Percentiles rank a stretch among this genome's conserved stretches.
Evolutionary conservation across 768 basidiomycete species (phyloP).

Genomic region (Mycena capillaripes): DNA sequence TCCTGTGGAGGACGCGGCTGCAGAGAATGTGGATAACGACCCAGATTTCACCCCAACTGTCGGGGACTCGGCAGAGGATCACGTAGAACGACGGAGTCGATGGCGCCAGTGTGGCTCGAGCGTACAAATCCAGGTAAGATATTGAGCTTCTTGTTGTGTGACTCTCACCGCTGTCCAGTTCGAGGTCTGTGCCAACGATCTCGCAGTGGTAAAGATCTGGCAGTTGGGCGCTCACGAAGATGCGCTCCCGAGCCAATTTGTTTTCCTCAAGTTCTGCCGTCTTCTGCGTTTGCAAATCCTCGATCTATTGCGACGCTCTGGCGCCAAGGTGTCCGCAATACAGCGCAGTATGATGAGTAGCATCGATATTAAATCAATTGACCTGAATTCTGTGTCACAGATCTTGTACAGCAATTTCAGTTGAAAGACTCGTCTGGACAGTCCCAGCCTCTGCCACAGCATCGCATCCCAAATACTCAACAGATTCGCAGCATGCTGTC

Average conservation of each 20-base stretch:
- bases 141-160: too few relatives aligned
- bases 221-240: slow-evolving; percentile 4
- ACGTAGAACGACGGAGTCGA: too few relatives aligned
- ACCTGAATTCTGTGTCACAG: neutral
- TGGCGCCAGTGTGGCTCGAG: too few relatives aligned
- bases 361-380: too few relatives aligned
- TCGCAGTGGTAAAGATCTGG: slow-evolving; percentile 7
- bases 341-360: neutral
- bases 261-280: neutral
- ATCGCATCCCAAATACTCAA: neutral
- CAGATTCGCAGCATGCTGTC: neutral
- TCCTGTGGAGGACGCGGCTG: too few relatives aligned
- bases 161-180: neutral
- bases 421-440: neutral
- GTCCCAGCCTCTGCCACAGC: neutral
- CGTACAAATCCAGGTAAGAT: too few relatives aligned
- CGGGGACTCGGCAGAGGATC: too few relatives aligned
- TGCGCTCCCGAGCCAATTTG: neutral
- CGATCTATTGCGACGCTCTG: slow-evolving; percentile 4
- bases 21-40: too few relatives aligned
- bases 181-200: slow-evolving; percentile 7
- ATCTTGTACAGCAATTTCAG: neutral
- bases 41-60: too few relatives aligned
- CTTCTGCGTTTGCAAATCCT: neutral
- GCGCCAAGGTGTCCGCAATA: neutral